Evolutionary conservation across 2,329 filamentous ascomycete species (phyloP).

Genomic region (Colletotrichum abscissum): DNA sequence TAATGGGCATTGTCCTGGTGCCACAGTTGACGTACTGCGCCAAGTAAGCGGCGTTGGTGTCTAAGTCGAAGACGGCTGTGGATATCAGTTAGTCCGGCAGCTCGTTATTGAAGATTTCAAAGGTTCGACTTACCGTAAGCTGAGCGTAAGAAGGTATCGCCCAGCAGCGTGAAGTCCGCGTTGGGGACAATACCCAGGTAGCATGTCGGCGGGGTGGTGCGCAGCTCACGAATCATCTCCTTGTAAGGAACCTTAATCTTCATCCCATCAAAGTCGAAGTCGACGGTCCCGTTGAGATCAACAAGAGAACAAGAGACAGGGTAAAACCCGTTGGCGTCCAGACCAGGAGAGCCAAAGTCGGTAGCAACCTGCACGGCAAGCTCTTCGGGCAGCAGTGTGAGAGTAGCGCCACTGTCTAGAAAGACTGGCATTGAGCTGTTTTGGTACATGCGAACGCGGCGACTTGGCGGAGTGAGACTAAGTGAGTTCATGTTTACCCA

Average conservation of each 20-base stretch:
- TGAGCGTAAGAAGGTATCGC: conserved; percentile 68
- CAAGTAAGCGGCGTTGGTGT: conserved; percentile 59
- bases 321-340: conserved; percentile 57
- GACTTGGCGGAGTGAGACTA: conserved; percentile 52
- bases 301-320: conserved; percentile 57
- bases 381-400: conserved; percentile 72
- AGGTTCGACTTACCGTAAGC: conserved; percentile 56
- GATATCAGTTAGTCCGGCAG: background rate
- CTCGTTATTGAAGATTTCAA: background rate
- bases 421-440: conserved; percentile 65
- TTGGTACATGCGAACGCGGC: conserved; percentile 40
- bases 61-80: conserved; percentile 63
- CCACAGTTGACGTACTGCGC: conserved; percentile 64
- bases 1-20: conserved; percentile 40
- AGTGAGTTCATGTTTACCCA: conserved; percentile 62
- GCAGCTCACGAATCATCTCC: conserved; percentile 57
- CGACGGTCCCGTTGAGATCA: conserved; percentile 53
- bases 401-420: conserved; percentile 77
- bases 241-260: conserved; percentile 61
- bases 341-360: conserved; percentile 57
- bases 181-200: conserved; percentile 62
- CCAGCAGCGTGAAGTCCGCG: conserved; percentile 62
- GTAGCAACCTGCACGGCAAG: conserved; percentile 62
- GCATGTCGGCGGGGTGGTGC: conserved; percentile 47
- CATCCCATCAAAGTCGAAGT: conserved; percentile 61